Evolutionary conservation across 2,329 filamentous ascomycete species (phyloP).

Genomic region (Xylariaceae sp.): DNA sequence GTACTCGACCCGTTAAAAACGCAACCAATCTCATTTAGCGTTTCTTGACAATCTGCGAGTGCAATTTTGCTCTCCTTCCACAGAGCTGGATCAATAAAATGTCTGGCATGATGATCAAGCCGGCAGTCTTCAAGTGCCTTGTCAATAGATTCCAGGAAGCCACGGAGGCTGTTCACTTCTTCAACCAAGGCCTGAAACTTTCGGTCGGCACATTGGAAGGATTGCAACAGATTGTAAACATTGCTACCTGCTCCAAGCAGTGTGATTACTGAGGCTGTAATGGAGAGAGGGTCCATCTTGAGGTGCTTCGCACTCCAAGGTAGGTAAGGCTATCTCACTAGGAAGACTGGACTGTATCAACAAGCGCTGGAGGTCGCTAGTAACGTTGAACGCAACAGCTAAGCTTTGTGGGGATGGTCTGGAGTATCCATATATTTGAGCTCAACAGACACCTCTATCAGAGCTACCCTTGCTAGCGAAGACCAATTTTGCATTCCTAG

Average conservation of each 20-base stretch:
- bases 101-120: conserved; percentile 19
- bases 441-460: too few relatives aligned
- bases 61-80: conserved; percentile 29
- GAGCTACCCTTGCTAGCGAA: too few relatives aligned
- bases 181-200: conserved; percentile 18
- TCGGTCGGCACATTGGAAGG: conserved; percentile 25
- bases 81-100: conserved; percentile 26
- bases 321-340: too few relatives aligned
- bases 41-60: conserved; percentile 25
- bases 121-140: conserved; percentile 26
- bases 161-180: conserved; percentile 22
- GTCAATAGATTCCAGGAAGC: conserved; percentile 24
- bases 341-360: too few relatives aligned
- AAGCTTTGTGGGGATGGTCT: too few relatives aligned
- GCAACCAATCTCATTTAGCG: conserved; percentile 16
- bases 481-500: too few relatives aligned
- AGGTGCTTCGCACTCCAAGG: too few relatives aligned
- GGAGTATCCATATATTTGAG: too few relatives aligned
- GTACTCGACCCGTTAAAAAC: conserved; percentile 22
- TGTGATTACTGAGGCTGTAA: conserved; percentile 25
- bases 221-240: conserved; percentile 22
- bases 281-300: conserved; percentile 31
- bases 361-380: too few relatives aligned
- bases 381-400: too few relatives aligned
- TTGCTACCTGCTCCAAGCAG: conserved; percentile 23